Evolutionary conservation across 1,284 basidiomycete genomes (phyloP), one percentile per base, ranked within the genome.

Genomic region (Cryptococcus jaspeensis): DNA sequence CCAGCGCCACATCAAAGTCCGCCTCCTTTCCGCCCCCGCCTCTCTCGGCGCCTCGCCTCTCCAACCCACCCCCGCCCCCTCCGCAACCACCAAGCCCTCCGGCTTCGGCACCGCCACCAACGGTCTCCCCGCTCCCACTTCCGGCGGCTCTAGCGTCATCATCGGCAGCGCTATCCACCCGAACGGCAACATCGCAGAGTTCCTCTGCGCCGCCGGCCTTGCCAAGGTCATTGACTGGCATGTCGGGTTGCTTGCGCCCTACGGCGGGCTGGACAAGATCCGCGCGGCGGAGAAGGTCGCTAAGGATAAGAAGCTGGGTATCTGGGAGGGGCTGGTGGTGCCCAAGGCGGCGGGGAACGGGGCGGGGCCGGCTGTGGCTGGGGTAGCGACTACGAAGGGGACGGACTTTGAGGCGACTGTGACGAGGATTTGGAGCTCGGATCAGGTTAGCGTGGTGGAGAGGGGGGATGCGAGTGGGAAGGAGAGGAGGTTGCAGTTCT

Each of bases 171-270:
- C 91, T 12, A 79, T 92, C 32, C 95, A 98, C 71, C 92, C 94
- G 13, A 90, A 87, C 28, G 94, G 95, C 18, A 95, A 97, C 76
- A 89, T 99, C 50, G 92, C 93, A 16, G 91, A 95, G 68, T 87
- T 90, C 76, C 81, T 99, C 46, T 85, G 93, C 18, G 84, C 83
- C 3, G 85, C 85, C 45, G 93, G 95, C 49, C 81, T 98, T 3
- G 95, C 94, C 12, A 88, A 92, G 58, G 84, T 96, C 52, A 89
- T 98, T 58, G 94, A 96, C 73, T 98, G 95, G 94, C 95, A 99
- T 75, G 93, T 93, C 13, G 95, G 94, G 36, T 89, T 98, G 83
- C 85, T 99, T 41, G 85, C 90, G 2, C 83, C 82, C 58, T 81
- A 82, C 59, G 88, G 90, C 35, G 86, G 85, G 15, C 92, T 95